Evolutionary conservation across 306 rosid species (phyloP).

Genomic region (Ochetophila trinervis): DNA sequence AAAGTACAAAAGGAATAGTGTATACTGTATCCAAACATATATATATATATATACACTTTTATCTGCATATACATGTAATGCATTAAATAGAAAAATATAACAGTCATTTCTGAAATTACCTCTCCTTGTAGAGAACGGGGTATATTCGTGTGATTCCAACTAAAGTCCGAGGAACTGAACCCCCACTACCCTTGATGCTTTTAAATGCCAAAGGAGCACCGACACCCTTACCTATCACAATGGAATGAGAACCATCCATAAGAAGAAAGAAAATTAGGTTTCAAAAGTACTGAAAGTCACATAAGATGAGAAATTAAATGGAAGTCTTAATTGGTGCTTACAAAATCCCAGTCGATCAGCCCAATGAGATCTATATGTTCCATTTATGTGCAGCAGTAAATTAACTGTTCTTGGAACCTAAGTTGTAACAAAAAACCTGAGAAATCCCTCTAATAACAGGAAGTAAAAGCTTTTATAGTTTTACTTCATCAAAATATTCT

Average conservation of each 20-base stretch:
- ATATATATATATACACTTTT: no score
- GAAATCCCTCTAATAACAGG: conserved; percentile 19
- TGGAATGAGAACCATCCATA: conserved; percentile 20
- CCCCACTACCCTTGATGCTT: conserved; percentile 77
- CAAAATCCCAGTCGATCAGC: conserved; percentile 81
- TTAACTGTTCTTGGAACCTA: conserved; percentile 60
- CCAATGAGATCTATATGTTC: conserved; percentile 94
- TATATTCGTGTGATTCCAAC: conserved; percentile 73
- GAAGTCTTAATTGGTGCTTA: conserved; percentile 35
- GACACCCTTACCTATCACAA: conserved; percentile 49
- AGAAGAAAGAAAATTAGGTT: conserved; percentile 25
- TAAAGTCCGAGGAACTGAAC: conserved; percentile 75
- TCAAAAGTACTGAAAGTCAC: conserved; percentile 11
- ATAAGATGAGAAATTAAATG: conserved; percentile 12
- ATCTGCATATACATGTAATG: no score
- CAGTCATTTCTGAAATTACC: conserved; percentile 39
- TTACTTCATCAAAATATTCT: conserved; percentile 2
- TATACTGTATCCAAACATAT: no score
- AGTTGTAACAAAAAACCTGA: conserved; percentile 34
- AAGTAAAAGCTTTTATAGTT: conserved; percentile 1
- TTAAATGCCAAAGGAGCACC: conserved; percentile 84
- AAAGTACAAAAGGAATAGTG: conserved; percentile 2
- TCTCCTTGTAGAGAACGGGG: conserved; percentile 83
- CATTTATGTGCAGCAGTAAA: conserved; percentile 75
- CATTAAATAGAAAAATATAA: neutral